Percentiles rank a stretch among this genome's conserved stretches.
Conservation (phyloP, 1,284 basidiomycete species). For the Clitocybe nebularis region DNA sequence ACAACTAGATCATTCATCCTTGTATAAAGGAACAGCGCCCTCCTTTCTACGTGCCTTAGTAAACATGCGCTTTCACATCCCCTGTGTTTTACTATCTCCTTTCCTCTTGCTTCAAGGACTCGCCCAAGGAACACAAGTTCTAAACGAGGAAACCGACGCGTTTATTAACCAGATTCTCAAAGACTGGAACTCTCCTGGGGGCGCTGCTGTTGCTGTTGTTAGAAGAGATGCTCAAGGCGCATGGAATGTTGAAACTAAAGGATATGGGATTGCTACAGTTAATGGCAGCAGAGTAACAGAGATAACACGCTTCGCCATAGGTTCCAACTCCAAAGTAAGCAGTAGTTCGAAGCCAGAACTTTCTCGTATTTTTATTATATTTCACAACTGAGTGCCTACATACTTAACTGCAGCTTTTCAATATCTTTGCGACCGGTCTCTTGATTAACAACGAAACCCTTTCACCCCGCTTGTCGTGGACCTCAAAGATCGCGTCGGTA, state of each 20-base stretch:
- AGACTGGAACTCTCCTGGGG: constrained; percentile 16
- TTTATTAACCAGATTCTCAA: constrained; percentile 14
- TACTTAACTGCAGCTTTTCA: not conserved
- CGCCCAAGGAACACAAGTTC: not conserved
- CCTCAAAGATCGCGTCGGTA: constrained; percentile 20
- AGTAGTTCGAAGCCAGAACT: not conserved
- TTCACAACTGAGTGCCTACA: not conserved
- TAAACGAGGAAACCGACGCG: constrained; percentile 1
- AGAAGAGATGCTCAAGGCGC: constrained; percentile 7
- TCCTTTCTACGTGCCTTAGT: no score
- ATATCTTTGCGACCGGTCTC: constrained; percentile 13
- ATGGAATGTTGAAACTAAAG: constrained; percentile 21
- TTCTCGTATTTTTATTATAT: not conserved
- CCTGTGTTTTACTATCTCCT: no score
- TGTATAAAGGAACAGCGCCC: no score
- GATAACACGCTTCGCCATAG: constrained; percentile 7
- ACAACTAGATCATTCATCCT: no score
- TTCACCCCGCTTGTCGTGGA: constrained; percentile 20
- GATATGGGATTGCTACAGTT: constrained; percentile 18
- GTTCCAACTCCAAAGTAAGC: constrained; percentile 10
- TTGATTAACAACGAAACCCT: constrained; percentile 23
- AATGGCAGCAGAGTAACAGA: constrained; percentile 9
- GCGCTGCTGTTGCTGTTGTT: constrained; percentile 18
- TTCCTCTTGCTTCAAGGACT: no score
- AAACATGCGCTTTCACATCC: no score